Percentiles rank a stretch among this genome's conserved stretches.
These are phyloP conservation scores for Hondaea fermentalgiana DNA, from an alignment of 108 stramenopile genomes.

Conservation along the genomic window DNA sequence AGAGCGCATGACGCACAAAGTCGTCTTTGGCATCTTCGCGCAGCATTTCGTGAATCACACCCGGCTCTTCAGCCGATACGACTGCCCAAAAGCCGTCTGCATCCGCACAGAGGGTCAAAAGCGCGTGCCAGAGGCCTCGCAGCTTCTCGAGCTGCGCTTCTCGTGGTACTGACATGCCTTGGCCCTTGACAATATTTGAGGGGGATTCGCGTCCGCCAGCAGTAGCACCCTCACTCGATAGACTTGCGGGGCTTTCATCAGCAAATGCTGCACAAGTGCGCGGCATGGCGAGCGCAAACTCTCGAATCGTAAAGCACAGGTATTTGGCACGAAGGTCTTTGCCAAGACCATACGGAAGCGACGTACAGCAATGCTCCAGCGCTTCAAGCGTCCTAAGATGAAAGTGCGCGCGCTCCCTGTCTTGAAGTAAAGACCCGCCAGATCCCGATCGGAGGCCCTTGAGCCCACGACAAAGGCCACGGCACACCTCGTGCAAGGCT, in stretches of 20 bases:
- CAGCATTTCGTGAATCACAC: background rate
- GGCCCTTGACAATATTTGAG: no score
- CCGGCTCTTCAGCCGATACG: background rate
- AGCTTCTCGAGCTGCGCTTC: background rate
- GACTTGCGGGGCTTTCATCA: no score
- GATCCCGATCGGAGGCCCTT: background rate
- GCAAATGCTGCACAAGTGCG: no score
- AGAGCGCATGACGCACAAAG: background rate
- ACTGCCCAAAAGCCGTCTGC: background rate
- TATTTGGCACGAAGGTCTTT: background rate
- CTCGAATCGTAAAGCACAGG: background rate
- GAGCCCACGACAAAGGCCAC: background rate
- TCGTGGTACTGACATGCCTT: no score
- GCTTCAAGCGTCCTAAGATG: background rate
- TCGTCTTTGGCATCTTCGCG: background rate
- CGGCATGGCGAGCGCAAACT: background rate
- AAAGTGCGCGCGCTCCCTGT: background rate
- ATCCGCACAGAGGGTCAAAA: background rate
- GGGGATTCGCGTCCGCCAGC: no score
- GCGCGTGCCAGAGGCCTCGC: background rate
- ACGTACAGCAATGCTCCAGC: background rate
- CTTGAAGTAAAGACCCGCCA: background rate
- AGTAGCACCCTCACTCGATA: no score
- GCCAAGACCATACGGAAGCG: background rate
- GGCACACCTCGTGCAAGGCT: background rate